Base-by-base conservation (phyloP, 2,329 filamentous ascomycete species). In the Xylariaceae sp. region DNA sequence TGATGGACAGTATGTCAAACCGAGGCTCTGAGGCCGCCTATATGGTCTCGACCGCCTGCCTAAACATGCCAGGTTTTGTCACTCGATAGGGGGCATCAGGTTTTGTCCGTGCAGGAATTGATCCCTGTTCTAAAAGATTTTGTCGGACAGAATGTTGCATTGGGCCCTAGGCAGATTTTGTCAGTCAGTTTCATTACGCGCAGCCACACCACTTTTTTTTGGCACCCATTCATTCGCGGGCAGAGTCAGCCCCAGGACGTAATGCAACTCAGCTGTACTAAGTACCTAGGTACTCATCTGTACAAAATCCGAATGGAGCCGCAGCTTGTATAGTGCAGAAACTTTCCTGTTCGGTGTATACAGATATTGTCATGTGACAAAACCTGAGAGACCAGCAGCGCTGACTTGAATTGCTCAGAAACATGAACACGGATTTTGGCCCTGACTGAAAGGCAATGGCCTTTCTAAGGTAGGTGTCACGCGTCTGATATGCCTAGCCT, bases 371-470 rank as follows among this genome's bases (percentile, higher is more conserved):
- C 17, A 19, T 14, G 21, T 24, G n/a, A 48, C 45, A 29, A 19
- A 43, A 23, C 34, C 33, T 19, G n/a, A 23, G 12, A 19, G n/a
- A 7, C 2, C 17, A 31, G 11, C 12, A 4, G 3, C 9, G 7
- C 26, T 16, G 11, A 40, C 16, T 26, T 6, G 16, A 9, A 11
- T 26, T 29, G 8, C 14, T 23, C 12, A 17, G 24, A 16, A 2
- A 36, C 11, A 19, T 39, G n/a, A n/a, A n/a, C 11, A 2, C 17
- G 40, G 46, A 49, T 49, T 49, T 49, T 49, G 34, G 33, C 16
- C 16, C 16, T 12, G 17, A 29, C n/a, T n/a, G n/a, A 23, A 7
- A 19, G 2, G 11, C 2, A 29, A 11, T 11, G 11, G 26, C 9
- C 6, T 16, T 6, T 28, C 2, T 28, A 29, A 17, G 7, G 17